These are phyloP conservation scores for Hirschfeldia incana DNA, from an alignment of 345 rosid genomes.

Conservation along the genomic window DNA sequence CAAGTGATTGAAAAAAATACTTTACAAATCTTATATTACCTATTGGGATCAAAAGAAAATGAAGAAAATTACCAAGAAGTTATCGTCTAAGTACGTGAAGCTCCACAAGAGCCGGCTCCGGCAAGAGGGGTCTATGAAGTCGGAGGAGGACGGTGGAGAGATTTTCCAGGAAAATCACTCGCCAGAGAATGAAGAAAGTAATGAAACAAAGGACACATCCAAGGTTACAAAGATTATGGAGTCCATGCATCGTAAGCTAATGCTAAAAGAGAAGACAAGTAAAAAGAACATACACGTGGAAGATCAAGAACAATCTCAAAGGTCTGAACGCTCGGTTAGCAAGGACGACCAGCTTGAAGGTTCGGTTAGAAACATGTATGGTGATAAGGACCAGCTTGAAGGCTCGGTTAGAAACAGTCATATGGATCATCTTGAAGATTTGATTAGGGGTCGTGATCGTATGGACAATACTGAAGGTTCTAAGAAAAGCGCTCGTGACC, in stretches of 20 bases:
- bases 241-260: constrained; percentile 39
- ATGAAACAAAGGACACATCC: constrained; percentile 22
- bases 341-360: constrained; percentile 27
- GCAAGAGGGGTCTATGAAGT: constrained; percentile 31
- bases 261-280: constrained; percentile 28
- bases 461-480: constrained; percentile 14
- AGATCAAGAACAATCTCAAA: constrained; percentile 8
- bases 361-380: constrained; percentile 4
- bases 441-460: constrained; percentile 32
- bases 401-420: constrained; percentile 20
- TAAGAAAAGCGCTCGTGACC: background rate
- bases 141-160: constrained; percentile 30
- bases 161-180: constrained; percentile 1
- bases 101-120: constrained; percentile 31
- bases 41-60: constrained; percentile 10
- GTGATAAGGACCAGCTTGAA: constrained; percentile 22
- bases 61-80: constrained; percentile 39
- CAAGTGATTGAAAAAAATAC: background rate
- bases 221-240: constrained; percentile 33
- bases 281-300: constrained; percentile 12
- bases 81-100: constrained; percentile 34
- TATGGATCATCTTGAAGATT: constrained; percentile 38
- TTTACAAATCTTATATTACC: background rate
- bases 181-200: constrained; percentile 7
- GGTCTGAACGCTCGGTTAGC: constrained; percentile 15